These are phyloP conservation scores for Brassica balearica DNA, from an alignment of 441 rosid species.

Conservation along the genomic window DNA sequence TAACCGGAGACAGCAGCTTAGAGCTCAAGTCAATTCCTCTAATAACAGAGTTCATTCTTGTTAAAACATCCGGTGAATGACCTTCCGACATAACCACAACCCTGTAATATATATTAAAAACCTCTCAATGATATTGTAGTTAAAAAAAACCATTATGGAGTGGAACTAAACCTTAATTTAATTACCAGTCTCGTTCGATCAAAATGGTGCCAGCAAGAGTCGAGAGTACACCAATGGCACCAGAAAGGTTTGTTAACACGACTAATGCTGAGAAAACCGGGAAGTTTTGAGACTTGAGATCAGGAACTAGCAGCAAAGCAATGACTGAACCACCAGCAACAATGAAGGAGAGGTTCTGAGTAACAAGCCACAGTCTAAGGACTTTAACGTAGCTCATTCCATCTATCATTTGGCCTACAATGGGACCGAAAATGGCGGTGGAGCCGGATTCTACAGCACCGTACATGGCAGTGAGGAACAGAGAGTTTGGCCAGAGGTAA, in stretches of 20 bases:
- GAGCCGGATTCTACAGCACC: conserved; percentile 83
- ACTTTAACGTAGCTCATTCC: conserved; percentile 68
- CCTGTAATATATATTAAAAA: conserved; percentile 48
- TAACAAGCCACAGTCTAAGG: conserved; percentile 68
- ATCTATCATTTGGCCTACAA: conserved; percentile 72
- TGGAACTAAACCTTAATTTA: background rate
- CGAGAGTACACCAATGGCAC: conserved; percentile 84
- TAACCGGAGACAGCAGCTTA: conserved; percentile 80
- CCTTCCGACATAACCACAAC: conserved; percentile 88
- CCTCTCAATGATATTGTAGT: too few species aligned
- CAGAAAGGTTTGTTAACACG: conserved; percentile 62
- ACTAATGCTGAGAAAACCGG: conserved; percentile 53
- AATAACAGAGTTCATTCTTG: conserved; percentile 65
- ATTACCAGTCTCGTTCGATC: conserved; percentile 86
- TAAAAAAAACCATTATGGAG: too few species aligned
- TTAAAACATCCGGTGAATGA: conserved; percentile 52
- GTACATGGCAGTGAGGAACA: conserved; percentile 78
- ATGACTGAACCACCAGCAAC: conserved; percentile 73
- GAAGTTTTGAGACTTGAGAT: conserved; percentile 57
- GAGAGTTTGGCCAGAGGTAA: conserved; percentile 80
- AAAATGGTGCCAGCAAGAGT: conserved; percentile 84
- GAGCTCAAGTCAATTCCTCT: conserved; percentile 79
- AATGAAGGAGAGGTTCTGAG: conserved; percentile 77
- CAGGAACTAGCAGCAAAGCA: conserved; percentile 54
- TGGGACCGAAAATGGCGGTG: conserved; percentile 65